Evolutionary conservation across 345 rosid genomes (phyloP).

Genomic region (Populus ilicifolia): DNA sequence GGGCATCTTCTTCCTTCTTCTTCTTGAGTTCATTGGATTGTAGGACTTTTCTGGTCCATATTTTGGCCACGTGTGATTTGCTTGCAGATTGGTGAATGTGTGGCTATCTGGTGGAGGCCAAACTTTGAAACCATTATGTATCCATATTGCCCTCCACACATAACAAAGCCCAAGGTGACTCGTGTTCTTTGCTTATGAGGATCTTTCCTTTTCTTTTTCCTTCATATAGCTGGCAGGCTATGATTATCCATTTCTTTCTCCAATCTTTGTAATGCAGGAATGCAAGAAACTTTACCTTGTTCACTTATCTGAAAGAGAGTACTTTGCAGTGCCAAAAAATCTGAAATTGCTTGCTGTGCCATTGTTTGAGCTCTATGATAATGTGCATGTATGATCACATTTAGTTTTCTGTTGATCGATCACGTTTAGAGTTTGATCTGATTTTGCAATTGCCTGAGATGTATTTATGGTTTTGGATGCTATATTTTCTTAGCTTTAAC

Average conservation of each 20-base stretch:
- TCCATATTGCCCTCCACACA: constrained; percentile 97
- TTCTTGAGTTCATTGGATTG: background rate
- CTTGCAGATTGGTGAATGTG: constrained; percentile 89
- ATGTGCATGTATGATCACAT: constrained; percentile 60
- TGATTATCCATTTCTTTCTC: constrained; percentile 6
- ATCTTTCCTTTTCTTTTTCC: background rate
- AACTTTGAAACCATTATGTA: constrained; percentile 96
- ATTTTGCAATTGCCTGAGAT: background rate
- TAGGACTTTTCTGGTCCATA: constrained; percentile 1
- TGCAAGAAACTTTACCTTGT: constrained; percentile 93
- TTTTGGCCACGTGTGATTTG: background rate
- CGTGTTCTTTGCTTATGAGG: background rate
- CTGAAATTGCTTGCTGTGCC: constrained; percentile 97
- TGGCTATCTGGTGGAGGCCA: constrained; percentile 99
- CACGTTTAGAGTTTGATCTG: background rate
- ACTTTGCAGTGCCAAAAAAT: constrained; percentile 95
- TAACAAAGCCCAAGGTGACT: constrained; percentile 86
- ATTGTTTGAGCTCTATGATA: constrained; percentile 91
- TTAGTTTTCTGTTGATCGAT: background rate
- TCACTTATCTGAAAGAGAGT: constrained; percentile 94
- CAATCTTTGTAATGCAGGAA: constrained; percentile 54
- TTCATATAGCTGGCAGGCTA: background rate
- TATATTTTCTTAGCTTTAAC: background rate
- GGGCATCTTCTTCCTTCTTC: constrained; percentile 2
- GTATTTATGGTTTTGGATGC: background rate